Percentiles rank a stretch among this genome's conserved stretches.
Conservation (phyloP, 2,329 filamentous ascomycete genomes). For the Zymoseptoria pseudotritici region DNA sequence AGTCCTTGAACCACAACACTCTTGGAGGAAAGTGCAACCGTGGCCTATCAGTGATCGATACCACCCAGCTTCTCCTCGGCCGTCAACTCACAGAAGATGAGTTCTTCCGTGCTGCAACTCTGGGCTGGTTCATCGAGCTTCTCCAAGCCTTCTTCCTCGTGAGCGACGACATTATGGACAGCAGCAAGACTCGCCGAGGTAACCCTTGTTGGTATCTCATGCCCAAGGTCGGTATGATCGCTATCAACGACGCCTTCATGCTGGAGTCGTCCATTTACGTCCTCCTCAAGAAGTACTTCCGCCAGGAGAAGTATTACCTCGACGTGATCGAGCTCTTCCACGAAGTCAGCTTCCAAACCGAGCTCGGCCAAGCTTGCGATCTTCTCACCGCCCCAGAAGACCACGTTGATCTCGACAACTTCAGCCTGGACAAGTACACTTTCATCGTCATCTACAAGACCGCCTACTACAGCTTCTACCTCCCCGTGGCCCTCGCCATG, state of each 20-base stretch:
- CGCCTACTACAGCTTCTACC: slow-evolving; percentile 98
- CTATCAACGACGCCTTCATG: slow-evolving; percentile 98
- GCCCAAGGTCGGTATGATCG: slow-evolving; percentile 82
- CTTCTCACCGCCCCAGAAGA: slow-evolving; percentile 94
- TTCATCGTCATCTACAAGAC: slow-evolving; percentile 99
- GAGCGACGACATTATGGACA: slow-evolving; percentile 97
- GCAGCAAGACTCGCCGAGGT: slow-evolving; percentile 86
- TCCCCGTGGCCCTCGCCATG: slow-evolving; percentile 86
- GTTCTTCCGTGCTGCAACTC: slow-evolving; percentile 78
- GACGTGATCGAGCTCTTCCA: slow-evolving; percentile 95
- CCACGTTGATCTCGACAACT: slow-evolving; percentile 85
- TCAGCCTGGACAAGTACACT: slow-evolving; percentile 87
- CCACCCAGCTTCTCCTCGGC: slow-evolving; percentile 69
- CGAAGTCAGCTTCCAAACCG: slow-evolving; percentile 86
- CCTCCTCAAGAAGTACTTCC: slow-evolving; percentile 90
- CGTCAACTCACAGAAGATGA: slow-evolving; percentile 67
- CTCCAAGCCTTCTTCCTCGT: slow-evolving; percentile 99
- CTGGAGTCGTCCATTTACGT: slow-evolving; percentile 86
- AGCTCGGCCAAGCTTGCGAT: slow-evolving; percentile 90
- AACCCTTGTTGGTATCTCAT: slow-evolving; percentile 95
- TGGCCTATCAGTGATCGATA: slow-evolving; percentile 95
- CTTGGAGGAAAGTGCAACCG: slow-evolving; percentile 97
- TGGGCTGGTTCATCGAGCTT: slow-evolving; percentile 97
- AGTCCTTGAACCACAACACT: slow-evolving; percentile 81
- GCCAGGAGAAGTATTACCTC: slow-evolving; percentile 75